Percentiles rank a stretch among this genome's conserved stretches.
These are phyloP conservation scores for Mycena latifolia DNA, from an alignment of 768 basidiomycete genomes.

Conservation along the genomic window DNA sequence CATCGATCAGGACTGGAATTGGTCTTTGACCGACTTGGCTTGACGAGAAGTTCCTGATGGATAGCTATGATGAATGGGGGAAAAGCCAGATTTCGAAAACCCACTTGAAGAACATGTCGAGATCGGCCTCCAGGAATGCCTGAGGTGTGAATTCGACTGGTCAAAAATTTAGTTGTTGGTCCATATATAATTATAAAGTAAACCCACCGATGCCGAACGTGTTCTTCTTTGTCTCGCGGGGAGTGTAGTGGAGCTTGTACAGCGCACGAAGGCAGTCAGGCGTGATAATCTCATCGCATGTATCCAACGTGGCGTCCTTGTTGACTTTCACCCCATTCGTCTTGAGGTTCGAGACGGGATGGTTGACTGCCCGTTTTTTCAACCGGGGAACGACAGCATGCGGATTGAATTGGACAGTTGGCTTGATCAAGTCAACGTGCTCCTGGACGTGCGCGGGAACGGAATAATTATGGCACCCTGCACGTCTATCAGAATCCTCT, in stretches of 20 bases:
- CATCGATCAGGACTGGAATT: conserved; percentile 49
- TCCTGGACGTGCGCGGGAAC: conserved; percentile 51
- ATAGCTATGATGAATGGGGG: neutral
- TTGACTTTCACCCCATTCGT: conserved; percentile 18
- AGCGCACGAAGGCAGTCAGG: conserved; percentile 55
- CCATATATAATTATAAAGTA: neutral
- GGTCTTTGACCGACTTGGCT: conserved; percentile 48
- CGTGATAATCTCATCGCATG: conserved; percentile 54
- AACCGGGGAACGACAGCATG: conserved; percentile 32
- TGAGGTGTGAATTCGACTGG: conserved; percentile 58
- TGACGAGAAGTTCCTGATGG: conserved; percentile 48
- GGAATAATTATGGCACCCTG: conserved; percentile 55
- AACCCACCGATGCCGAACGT: conserved; percentile 52
- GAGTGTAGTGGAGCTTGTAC: conserved; percentile 51
- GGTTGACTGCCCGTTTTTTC: conserved; percentile 11
- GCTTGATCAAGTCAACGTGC: conserved; percentile 59
- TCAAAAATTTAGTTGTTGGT: neutral
- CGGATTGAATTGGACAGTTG: conserved; percentile 57
- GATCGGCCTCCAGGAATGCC: conserved; percentile 48
- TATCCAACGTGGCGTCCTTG: conserved; percentile 27
- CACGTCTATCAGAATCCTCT: neutral
- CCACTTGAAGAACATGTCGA: conserved; percentile 40
- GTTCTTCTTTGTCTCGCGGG: conserved; percentile 45
- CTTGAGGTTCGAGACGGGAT: conserved; percentile 34
- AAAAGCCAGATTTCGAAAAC: neutral